These are phyloP conservation scores for Neonectria hederae DNA, from an alignment of 2,329 filamentous ascomycete species.

Conservation along the genomic window DNA sequence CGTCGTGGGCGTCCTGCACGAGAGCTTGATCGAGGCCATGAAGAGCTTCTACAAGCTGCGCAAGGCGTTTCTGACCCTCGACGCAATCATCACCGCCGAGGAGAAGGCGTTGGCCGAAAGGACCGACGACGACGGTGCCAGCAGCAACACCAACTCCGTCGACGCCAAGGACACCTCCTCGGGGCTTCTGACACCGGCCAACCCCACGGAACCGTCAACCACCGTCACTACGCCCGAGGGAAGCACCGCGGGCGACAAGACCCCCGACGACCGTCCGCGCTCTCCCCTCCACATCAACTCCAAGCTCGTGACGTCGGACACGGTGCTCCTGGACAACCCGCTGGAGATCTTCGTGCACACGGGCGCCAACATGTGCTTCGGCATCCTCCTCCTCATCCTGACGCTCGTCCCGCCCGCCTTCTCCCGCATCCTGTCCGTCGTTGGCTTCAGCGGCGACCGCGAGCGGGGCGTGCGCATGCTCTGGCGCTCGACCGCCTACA, in stretches of 20 bases:
- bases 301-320: conserved; percentile 61
- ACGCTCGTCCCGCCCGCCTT: conserved; percentile 94
- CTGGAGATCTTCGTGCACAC: conserved; percentile 91
- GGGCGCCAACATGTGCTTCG: conserved; percentile 89
- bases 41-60: conserved; percentile 92
- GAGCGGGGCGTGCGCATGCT: conserved; percentile 84
- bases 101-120: conserved; percentile 53
- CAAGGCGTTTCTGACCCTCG: conserved; percentile 86
- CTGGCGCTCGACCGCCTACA: conserved; percentile 87
- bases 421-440: conserved; percentile 83
- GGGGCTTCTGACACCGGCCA: conserved; percentile 54
- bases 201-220: conserved; percentile 28
- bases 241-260: conserved; percentile 28
- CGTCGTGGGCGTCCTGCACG: conserved; percentile 88
- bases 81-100: conserved; percentile 81
- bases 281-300: conserved; percentile 38
- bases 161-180: conserved; percentile 58
- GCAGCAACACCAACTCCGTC: conserved; percentile 23
- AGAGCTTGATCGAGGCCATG: conserved; percentile 90
- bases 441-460: conserved; percentile 91
- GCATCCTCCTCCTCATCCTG: conserved; percentile 84
- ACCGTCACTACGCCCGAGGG: conserved; percentile 32
- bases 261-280: conserved; percentile 32
- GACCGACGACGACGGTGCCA: conserved; percentile 14
- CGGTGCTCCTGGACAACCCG: conserved; percentile 74